Evolutionary conservation across 2,329 filamentous ascomycete species (phyloP).

Genomic region (Fusarium globosum): DNA sequence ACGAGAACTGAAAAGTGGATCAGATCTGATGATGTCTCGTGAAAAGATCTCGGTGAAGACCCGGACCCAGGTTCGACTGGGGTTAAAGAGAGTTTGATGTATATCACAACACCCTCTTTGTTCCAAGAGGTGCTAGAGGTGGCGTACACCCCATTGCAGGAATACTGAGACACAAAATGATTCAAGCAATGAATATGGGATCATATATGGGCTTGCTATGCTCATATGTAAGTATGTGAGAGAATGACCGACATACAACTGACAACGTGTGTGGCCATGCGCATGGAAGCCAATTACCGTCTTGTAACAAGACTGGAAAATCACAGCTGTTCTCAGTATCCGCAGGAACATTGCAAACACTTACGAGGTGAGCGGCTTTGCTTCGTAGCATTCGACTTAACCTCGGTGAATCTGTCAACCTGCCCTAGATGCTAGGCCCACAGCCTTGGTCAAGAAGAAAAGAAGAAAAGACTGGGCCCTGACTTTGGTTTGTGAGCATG

Average conservation of each 20-base stretch:
- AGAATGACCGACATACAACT: slow-evolving; percentile 20
- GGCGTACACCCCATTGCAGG: not conserved
- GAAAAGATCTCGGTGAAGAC: slow-evolving; percentile 42
- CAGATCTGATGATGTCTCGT: slow-evolving; percentile 38
- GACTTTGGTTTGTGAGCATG: slow-evolving; percentile 20
- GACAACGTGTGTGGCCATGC: slow-evolving; percentile 8
- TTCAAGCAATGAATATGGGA: slow-evolving; percentile 26
- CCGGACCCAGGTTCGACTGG: slow-evolving; percentile 21
- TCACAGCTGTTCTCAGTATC: not conserved
- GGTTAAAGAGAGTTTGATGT: slow-evolving; percentile 11
- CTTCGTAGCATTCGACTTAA: slow-evolving; percentile 24
- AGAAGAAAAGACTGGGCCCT: slow-evolving; percentile 28
- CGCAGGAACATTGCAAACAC: not conserved
- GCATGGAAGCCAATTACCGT: slow-evolving; percentile 4
- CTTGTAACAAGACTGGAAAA: slow-evolving; percentile 3
- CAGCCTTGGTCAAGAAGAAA: slow-evolving; percentile 13
- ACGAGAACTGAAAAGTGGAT: slow-evolving; percentile 18
- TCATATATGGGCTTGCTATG: slow-evolving; percentile 30
- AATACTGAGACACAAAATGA: slow-evolving; percentile 3
- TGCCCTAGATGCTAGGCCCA: slow-evolving; percentile 19
- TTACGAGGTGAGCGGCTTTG: not conserved
- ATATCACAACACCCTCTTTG: slow-evolving; percentile 18
- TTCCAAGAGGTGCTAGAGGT: not conserved
- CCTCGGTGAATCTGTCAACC: slow-evolving; percentile 41
- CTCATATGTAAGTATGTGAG: slow-evolving; percentile 1